Percentiles rank a stretch among this genome's conserved stretches.
phyloP scores from a whole-genome alignment of 495 filamentous ascomycete species.

The Collariella sp. region DNA sequence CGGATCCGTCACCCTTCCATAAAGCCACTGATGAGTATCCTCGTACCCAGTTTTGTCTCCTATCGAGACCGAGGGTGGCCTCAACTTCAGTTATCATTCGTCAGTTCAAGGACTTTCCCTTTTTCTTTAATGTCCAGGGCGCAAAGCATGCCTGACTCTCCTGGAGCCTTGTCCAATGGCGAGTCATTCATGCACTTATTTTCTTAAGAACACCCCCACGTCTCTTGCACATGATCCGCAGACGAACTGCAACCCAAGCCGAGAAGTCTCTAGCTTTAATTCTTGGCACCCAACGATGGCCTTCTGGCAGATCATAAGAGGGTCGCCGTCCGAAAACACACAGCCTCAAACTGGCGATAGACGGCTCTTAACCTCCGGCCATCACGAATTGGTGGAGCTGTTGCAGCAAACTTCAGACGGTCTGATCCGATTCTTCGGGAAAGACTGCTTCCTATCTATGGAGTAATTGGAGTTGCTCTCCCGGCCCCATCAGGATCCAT shows the following conservation, averaged over 20 bases:
- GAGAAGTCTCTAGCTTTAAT: neutral
- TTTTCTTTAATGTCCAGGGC: neutral
- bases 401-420: neutral
- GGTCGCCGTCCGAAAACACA: neutral
- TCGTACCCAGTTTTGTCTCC: neutral
- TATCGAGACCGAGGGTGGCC: neutral
- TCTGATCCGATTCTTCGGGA: neutral
- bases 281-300: neutral
- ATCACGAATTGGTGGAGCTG: neutral
- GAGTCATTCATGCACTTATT: too few relatives aligned
- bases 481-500: neutral
- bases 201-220: slow-evolving; percentile 5
- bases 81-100: neutral
- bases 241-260: slow-evolving; percentile 3
- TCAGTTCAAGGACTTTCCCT: neutral
- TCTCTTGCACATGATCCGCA: neutral
- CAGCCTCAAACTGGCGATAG: neutral
- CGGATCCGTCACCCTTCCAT: neutral
- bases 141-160: neutral
- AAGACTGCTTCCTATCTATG: neutral
- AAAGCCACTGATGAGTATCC: neutral
- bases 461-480: neutral
- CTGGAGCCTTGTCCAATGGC: neutral
- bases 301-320: neutral
- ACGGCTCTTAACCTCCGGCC: neutral